Percentiles rank a stretch among this genome's conserved stretches.
These are phyloP conservation scores for Cucumis hystrix DNA, from an alignment of 306 rosid species.

Conservation along the genomic window DNA sequence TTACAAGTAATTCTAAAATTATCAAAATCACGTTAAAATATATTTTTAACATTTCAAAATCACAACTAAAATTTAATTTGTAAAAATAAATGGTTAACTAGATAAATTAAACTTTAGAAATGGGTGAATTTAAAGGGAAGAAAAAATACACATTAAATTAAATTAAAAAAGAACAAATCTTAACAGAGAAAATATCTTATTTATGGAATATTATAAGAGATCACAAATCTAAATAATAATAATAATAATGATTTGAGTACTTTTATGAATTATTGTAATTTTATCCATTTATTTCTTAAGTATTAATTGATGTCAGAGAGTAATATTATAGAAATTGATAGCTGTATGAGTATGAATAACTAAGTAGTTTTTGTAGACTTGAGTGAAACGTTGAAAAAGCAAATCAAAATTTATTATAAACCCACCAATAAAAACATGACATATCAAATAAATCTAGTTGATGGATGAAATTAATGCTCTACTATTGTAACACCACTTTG, in stretches of 20 bases:
- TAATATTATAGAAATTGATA: not conserved
- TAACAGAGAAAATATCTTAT: not conserved
- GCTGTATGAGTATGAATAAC: not conserved
- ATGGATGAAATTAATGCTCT: not conserved
- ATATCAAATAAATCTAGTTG: not conserved
- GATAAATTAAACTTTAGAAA: no score
- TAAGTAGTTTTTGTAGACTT: not conserved
- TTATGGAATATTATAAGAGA: not conserved
- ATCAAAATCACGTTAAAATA: no score
- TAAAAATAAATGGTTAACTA: no score
- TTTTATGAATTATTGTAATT: not conserved
- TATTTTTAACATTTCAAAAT: no score
- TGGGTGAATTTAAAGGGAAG: no score
- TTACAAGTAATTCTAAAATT: no score
- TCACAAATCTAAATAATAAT: not conserved
- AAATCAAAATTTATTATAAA: not conserved
- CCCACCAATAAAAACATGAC: not conserved
- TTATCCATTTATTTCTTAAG: not conserved
- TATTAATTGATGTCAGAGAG: not conserved
- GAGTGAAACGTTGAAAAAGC: not conserved
- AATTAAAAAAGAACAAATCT: no score
- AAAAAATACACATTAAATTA: no score
- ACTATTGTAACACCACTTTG: not conserved
- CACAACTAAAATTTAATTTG: no score
- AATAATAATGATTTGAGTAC: not conserved